A percentile compares a stretch with the other conserved stretches of the same genome.
phyloP scores from a whole-genome alignment of 495 filamentous ascomycete genomes.

The Aspergillus bridgeri region DNA sequence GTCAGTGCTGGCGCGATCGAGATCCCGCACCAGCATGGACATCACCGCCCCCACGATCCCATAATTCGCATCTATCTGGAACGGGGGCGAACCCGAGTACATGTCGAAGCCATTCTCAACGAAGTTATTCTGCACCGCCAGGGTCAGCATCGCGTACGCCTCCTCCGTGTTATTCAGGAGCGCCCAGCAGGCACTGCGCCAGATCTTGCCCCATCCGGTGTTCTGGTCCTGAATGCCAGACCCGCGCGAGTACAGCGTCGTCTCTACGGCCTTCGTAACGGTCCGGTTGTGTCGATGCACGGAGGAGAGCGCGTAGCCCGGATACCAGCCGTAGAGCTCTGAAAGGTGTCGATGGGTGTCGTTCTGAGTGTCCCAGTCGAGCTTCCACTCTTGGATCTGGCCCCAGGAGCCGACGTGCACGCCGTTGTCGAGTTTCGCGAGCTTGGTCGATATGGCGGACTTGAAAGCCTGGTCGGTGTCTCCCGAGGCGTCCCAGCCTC shows the following conservation, averaged over 20 bases:
- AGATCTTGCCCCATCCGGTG: conserved; percentile 55
- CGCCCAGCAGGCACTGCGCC: conserved; percentile 52
- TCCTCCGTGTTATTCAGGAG: conserved; percentile 42
- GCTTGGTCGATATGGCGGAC: conserved; percentile 20
- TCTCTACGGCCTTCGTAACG: conserved; percentile 33
- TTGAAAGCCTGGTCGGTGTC: conserved; percentile 27
- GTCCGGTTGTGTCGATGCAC: conserved; percentile 7
- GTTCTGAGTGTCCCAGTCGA: conserved; percentile 38
- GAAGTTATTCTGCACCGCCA: conserved; percentile 42
- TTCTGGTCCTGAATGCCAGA: conserved; percentile 41
- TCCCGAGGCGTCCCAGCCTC: conserved; percentile 12
- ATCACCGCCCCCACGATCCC: conserved; percentile 44
- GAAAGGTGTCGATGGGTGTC: conserved; percentile 54
- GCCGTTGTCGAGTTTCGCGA: conserved; percentile 40
- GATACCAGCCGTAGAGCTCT: conserved; percentile 51
- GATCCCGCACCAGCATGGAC: conserved; percentile 42
- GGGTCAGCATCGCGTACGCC: conserved; percentile 43
- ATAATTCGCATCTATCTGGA: conserved; percentile 58
- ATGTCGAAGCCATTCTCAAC: conserved; percentile 45
- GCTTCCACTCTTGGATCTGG: conserved; percentile 52
- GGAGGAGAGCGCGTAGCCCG: conserved; percentile 36
- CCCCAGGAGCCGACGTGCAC: conserved; percentile 47
- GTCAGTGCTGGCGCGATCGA: conserved; percentile 24
- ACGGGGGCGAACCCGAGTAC: conserved; percentile 41
- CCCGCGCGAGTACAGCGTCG: conserved; percentile 38